These are phyloP conservation scores for Jamesozyma gamospora DNA, from an alignment of 805 yeast species.

Conservation along the genomic window DNA sequence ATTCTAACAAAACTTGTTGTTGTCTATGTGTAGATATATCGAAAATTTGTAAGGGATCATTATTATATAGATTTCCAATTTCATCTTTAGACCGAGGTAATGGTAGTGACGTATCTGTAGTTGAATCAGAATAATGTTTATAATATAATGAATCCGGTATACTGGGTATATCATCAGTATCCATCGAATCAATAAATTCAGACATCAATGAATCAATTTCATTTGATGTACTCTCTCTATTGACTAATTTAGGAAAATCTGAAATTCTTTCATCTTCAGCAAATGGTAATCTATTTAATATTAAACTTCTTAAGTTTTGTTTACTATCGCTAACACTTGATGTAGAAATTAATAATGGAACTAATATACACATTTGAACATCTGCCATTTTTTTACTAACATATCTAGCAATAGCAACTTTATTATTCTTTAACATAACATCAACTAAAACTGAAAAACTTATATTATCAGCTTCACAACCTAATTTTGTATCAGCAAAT, in stretches of 20 bases:
- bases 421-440: constrained; percentile 38
- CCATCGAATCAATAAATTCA: constrained; percentile 35
- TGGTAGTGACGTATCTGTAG: constrained; percentile 15
- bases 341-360: constrained; percentile 33
- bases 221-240: constrained; percentile 28
- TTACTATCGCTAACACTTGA: constrained; percentile 2
- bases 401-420: constrained; percentile 52
- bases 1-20: constrained; percentile 19
- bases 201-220: constrained; percentile 35
- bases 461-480: constrained; percentile 31
- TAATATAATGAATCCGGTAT: constrained; percentile 16
- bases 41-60: constrained; percentile 20
- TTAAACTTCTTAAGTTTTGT: constrained; percentile 32
- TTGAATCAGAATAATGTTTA: constrained; percentile 6
- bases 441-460: constrained; percentile 42
- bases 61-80: constrained; percentile 10
- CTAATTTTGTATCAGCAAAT: constrained; percentile 30
- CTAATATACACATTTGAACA: constrained; percentile 43
- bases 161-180: constrained; percentile 27
- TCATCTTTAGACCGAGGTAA: constrained; percentile 9
- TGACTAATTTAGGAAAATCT: constrained; percentile 35
- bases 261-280: constrained; percentile 66
- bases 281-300: constrained; percentile 53
- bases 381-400: constrained; percentile 43
- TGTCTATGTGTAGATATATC: constrained; percentile 27